Conservation (phyloP, 140 eudicot genomes). For the Flaveria floridana region DNA sequence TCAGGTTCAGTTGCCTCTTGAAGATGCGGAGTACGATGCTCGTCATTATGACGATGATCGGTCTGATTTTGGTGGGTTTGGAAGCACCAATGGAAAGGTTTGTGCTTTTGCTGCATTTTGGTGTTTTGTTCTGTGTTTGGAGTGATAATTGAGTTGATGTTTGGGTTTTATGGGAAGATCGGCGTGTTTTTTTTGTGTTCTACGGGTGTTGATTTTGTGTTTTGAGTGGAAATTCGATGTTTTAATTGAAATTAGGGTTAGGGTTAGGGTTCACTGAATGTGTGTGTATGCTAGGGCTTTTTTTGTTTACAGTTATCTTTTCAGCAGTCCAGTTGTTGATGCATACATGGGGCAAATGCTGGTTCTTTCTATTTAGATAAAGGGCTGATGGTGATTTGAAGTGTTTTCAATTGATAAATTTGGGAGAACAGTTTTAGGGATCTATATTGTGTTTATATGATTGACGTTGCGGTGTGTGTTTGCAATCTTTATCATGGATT, state of each 20-base stretch:
- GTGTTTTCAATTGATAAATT: conserved; percentile 2
- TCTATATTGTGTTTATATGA: neutral
- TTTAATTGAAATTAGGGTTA: conserved; percentile 11
- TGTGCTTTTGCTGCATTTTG: conserved; percentile 11
- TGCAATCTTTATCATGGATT: neutral
- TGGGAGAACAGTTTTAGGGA: neutral
- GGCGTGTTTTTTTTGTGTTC: neutral
- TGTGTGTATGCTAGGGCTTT: neutral
- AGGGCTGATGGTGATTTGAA: conserved; percentile 18
- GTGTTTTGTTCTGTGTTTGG: neutral
- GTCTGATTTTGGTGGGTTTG: conserved; percentile 74
- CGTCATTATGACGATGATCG: conserved; percentile 73
- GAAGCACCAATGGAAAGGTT: conserved; percentile 85
- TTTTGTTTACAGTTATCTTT: neutral
- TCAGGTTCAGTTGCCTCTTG: conserved; percentile 85
- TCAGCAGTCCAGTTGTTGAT: conserved; percentile 11
- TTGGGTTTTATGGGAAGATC: neutral
- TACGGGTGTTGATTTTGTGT: neutral
- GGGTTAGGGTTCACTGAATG: conserved; percentile 4
- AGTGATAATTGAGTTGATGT: neutral
- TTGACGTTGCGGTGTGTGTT: conserved; percentile 18
- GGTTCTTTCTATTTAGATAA: neutral
- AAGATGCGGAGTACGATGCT: conserved; percentile 90
- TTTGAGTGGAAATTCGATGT: neutral
- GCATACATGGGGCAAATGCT: neutral